phyloP scores from a whole-genome alignment of 2,329 filamentous ascomycete genomes.

The Hymenoscyphus salicellus region DNA sequence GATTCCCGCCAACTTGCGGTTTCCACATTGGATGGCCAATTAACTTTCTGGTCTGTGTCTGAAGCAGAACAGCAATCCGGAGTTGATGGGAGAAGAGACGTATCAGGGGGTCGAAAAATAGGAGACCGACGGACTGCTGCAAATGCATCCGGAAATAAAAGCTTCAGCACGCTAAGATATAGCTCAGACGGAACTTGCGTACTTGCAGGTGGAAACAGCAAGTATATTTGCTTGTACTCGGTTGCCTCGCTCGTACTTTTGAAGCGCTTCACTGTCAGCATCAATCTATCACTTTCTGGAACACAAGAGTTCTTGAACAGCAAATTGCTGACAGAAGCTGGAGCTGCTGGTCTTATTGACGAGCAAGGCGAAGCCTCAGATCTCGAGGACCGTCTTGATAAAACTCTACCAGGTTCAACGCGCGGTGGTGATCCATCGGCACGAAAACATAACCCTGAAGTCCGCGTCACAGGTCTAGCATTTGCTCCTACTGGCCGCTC shows the following conservation, averaged over 20 bases:
- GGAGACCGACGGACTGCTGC: conserved; percentile 87
- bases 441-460: conserved; percentile 73
- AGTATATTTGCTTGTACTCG: conserved; percentile 98
- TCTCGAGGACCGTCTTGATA: conserved; percentile 77
- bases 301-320: conserved; percentile 98
- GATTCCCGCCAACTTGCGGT: conserved; percentile 89
- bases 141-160: conserved; percentile 85
- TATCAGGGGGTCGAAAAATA: conserved; percentile 85
- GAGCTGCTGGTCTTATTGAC: conserved; percentile 79
- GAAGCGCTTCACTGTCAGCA: conserved; percentile 92
- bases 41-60: conserved; percentile 91
- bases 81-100: conserved; percentile 85
- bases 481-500: conserved; percentile 87
- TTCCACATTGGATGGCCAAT: conserved; percentile 86
- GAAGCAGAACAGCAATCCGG: conserved; percentile 84
- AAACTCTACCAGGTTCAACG: conserved; percentile 77
- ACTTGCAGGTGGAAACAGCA: conserved; percentile 90
- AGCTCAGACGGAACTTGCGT: conserved; percentile 90
- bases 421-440: conserved; percentile 78
- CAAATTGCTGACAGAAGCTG: conserved; percentile 84
- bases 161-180: conserved; percentile 83
- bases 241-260: conserved; percentile 85
- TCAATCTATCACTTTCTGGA: conserved; percentile 92
- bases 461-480: conserved; percentile 77
- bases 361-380: conserved; percentile 86